These are phyloP conservation scores for Perilla frutescens DNA, from an alignment of 257 asterid species.

Conservation along the genomic window DNA sequence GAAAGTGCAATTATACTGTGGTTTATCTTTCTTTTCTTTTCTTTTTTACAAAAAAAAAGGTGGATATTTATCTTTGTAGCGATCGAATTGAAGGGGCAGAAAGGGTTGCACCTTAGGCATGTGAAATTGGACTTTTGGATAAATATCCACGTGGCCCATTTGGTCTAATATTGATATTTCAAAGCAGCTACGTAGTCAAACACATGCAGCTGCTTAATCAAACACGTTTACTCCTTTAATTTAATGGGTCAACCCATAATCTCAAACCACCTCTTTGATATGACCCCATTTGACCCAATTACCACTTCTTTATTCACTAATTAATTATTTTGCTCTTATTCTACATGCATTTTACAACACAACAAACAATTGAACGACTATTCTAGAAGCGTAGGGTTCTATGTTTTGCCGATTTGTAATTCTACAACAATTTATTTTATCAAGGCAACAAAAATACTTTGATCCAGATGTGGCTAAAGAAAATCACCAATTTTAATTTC, in stretches of 20 bases:
- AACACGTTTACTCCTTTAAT: conserved; percentile 17
- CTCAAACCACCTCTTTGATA: conserved; percentile 1
- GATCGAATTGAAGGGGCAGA: no score
- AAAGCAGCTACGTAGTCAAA: conserved; percentile 14
- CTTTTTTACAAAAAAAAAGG: no score
- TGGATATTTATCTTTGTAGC: no score
- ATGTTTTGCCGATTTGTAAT: no score
- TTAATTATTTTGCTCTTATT: neutral
- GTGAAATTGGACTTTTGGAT: neutral
- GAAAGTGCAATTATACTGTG: no score
- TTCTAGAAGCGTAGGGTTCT: no score
- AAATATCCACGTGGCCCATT: neutral
- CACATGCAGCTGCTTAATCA: conserved; percentile 17
- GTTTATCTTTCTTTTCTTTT: no score
- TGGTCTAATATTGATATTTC: neutral
- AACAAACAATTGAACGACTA: no score
- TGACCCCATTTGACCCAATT: conserved; percentile 12
- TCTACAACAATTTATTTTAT: no score
- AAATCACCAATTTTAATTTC: no score
- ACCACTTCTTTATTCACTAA: neutral
- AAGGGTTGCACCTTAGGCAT: neutral
- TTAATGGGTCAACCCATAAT: conserved; percentile 33
- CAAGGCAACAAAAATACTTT: no score
- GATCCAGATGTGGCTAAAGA: no score
- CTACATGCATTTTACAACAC: neutral